Base-by-base conservation (phyloP, 495 filamentous ascomycete genomes). In the Aspergillus haitiensis region DNA sequence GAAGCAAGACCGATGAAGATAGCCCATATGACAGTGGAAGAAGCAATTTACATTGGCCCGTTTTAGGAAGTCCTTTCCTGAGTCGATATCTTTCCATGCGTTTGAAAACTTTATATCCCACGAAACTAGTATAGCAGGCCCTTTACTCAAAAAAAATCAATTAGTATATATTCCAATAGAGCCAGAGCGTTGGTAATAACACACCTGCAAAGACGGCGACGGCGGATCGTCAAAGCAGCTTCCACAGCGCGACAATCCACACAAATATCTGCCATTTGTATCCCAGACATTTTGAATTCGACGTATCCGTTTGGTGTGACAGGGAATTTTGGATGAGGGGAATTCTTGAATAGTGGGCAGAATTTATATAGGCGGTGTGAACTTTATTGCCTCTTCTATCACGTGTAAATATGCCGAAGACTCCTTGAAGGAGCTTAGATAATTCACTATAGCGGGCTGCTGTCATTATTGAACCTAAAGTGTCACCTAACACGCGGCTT, bases 1-100 rank as follows among this genome's bases (percentile, higher is more conserved):
- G 82, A 33, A 98, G 72, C 21, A 98, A 75, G 7, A 83, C 79
- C n/a, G 86, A 80, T 0, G 93, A 97, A 8, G 88, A 94, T 3
- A 89, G 78, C 0, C 95, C 94, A 61, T 91, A 85, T 2, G 92
- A 97, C 5, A 97, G 65, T 1, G 91, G 90, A 12, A 98, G 73
- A 3, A 97, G 78, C 31, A 96, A 78, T 51, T 78, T 82, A 50
- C 76, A 75, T 54, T 79, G 74, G 35, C 71, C 50, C 45, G 71
- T 66, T 46, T 70, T 64, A 49, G 62, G 72, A 55, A 66, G 63
- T 49, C 59, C 72, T 60, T 62, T 70, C 65, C 62, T 66, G 50
- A 64, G 75, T 69, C 66, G 79, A 71, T 85, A 88, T 46, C 75
- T 77, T 66, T 90, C 88, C 78, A 93, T 88, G 42, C 90, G 89